Evolutionary conservation across 2,329 filamentous ascomycete genomes (phyloP).

Genomic region (Stagonosporopsis cucurbitacearum): DNA sequence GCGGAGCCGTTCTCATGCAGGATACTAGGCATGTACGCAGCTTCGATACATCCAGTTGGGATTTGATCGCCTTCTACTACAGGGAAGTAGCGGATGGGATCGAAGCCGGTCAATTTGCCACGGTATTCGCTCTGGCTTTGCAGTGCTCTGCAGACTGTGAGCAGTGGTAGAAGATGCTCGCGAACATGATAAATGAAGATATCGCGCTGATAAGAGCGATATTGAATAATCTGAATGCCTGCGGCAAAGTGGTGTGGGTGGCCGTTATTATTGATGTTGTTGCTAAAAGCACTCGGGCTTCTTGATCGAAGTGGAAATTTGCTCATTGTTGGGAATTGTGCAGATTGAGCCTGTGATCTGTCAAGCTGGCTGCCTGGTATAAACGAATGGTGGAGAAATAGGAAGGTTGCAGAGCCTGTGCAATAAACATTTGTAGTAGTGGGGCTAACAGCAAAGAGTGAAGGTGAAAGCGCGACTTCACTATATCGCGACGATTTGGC

Average conservation of each 20-base stretch:
- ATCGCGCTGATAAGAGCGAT: conserved; percentile 23
- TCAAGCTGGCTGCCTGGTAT: not conserved
- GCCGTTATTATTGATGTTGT: not conserved
- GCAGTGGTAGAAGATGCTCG: conserved; percentile 11
- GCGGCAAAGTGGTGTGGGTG: not conserved
- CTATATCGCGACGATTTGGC: not conserved
- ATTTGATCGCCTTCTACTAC: conserved; percentile 26
- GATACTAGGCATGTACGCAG: conserved; percentile 23
- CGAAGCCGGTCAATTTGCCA: conserved; percentile 16
- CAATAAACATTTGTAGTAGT: not conserved
- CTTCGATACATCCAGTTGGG: conserved; percentile 25
- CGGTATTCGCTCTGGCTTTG: conserved; percentile 18
- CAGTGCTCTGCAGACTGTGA: conserved; percentile 7
- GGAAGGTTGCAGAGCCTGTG: not conserved
- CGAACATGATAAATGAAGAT: conserved; percentile 33
- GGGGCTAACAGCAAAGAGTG: not conserved
- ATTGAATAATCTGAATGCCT: conserved; percentile 11
- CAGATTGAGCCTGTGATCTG: not conserved
- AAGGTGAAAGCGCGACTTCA: conserved; percentile 8
- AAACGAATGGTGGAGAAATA: not conserved
- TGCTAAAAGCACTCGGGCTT: not conserved
- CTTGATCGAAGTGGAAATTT: not conserved
- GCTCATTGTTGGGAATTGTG: not conserved
- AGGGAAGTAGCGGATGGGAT: conserved; percentile 11
- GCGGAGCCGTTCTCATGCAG: conserved; percentile 29